Conservation (phyloP, 2,329 filamentous ascomycete species). For the Cercospora canescens region DNA sequence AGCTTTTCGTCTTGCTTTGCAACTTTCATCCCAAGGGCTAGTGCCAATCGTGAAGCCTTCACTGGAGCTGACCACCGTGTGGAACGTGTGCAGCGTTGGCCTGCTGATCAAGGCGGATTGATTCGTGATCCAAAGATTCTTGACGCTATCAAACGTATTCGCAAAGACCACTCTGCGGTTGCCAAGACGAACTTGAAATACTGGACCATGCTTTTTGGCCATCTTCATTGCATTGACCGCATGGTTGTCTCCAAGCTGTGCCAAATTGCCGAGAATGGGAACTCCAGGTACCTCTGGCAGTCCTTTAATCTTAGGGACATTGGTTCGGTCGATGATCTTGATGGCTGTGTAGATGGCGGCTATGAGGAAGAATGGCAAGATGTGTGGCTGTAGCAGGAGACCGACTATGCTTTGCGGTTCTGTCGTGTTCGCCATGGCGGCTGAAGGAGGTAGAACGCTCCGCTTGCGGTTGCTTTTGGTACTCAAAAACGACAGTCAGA, state of each 20-base stretch:
- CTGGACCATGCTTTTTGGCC: slow-evolving; percentile 51
- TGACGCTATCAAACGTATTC: slow-evolving; percentile 74
- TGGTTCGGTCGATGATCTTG: slow-evolving; percentile 46
- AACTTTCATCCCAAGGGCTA: slow-evolving; percentile 80
- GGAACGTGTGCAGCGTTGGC: slow-evolving; percentile 78
- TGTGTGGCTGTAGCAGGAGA: slow-evolving; percentile 38
- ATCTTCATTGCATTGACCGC: slow-evolving; percentile 48
- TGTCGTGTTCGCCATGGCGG: slow-evolving; percentile 29
- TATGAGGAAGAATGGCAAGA: slow-evolving; percentile 44
- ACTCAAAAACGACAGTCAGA: background rate
- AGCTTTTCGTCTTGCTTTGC: slow-evolving; percentile 74
- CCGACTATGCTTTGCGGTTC: slow-evolving; percentile 32
- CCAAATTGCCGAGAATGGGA: slow-evolving; percentile 49
- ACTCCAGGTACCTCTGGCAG: slow-evolving; percentile 50
- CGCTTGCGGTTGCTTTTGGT: background rate
- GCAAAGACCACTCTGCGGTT: slow-evolving; percentile 75
- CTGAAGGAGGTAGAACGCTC: background rate
- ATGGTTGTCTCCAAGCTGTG: slow-evolving; percentile 49
- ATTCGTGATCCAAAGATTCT: slow-evolving; percentile 74
- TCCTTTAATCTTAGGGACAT: slow-evolving; percentile 51
- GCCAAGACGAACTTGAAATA: slow-evolving; percentile 59
- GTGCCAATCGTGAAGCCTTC: slow-evolving; percentile 82
- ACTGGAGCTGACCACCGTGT: slow-evolving; percentile 73
- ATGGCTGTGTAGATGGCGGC: slow-evolving; percentile 43
- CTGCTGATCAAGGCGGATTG: slow-evolving; percentile 76